Percentiles rank a stretch among this genome's conserved stretches.
phyloP scores from a whole-genome alignment of 352 stramenopile genomes.

The Phytopythium delawarense region DNA sequence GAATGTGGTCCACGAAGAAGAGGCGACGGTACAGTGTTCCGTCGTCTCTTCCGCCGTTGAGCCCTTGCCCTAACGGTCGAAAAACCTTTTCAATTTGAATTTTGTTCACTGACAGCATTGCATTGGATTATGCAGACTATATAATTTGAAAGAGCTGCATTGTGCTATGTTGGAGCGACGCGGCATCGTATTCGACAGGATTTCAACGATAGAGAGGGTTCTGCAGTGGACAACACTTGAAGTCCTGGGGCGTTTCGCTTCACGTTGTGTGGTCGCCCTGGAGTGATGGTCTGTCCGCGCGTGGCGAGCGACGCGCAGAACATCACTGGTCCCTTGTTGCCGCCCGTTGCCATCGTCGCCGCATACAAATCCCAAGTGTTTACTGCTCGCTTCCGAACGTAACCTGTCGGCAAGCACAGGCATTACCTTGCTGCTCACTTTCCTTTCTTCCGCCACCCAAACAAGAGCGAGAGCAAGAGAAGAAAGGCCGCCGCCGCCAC shows the following conservation, averaged over 20 bases:
- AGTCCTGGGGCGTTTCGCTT: not conserved
- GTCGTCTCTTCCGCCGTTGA: not conserved
- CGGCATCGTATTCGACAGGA: not conserved
- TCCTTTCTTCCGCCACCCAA: constrained; percentile 3
- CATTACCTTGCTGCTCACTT: not conserved
- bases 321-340: constrained; percentile 1
- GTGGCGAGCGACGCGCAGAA: constrained; percentile 1
- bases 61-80: not conserved
- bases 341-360: not conserved
- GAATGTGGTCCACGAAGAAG: no score
- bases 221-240: not conserved
- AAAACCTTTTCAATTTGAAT: not conserved
- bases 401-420: not conserved
- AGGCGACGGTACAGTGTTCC: not conserved
- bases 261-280: constrained; percentile 2
- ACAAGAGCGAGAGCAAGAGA: not conserved
- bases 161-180: not conserved
- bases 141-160: no score
- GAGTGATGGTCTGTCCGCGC: not conserved
- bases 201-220: not conserved
- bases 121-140: not conserved
- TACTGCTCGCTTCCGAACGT: not conserved
- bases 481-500: not conserved
- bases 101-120: no score
- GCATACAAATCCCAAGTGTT: not conserved